Conservation (phyloP, 179 eudicot species). For the Drosera spatulata region DNA sequence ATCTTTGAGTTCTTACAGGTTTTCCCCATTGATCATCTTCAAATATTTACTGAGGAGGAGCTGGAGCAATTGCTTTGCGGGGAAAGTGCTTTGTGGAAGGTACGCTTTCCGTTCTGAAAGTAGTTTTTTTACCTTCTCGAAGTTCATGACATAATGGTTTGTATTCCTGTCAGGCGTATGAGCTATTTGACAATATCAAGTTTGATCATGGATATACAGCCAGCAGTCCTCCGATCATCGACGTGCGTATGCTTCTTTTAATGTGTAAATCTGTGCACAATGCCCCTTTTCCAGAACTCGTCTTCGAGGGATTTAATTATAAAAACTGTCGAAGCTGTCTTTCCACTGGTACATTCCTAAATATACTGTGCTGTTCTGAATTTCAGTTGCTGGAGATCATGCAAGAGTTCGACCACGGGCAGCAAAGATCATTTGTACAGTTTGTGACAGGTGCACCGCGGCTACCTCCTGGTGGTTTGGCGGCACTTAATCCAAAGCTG, state of each 20-base stretch:
- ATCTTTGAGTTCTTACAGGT: slow-evolving; percentile 37
- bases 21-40: slow-evolving; percentile 56
- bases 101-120: slow-evolving; percentile 17
- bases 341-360: neutral
- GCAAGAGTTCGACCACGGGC: slow-evolving; percentile 53
- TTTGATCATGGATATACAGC: slow-evolving; percentile 94
- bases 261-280: neutral
- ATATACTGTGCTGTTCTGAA: neutral
- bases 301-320: neutral
- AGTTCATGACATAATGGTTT: slow-evolving; percentile 7
- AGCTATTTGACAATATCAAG: slow-evolving; percentile 78
- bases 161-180: slow-evolving; percentile 33
- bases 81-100: slow-evolving; percentile 73
- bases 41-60: slow-evolving; percentile 75
- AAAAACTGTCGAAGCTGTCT: neutral
- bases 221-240: slow-evolving; percentile 73
- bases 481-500: slow-evolving; percentile 83
- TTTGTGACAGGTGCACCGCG: slow-evolving; percentile 96
- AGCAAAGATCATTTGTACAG: slow-evolving; percentile 77
- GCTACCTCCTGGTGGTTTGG: slow-evolving; percentile 16
- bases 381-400: slow-evolving; percentile 75
- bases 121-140: slow-evolving; percentile 1
- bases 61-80: slow-evolving; percentile 83
- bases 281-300: neutral
- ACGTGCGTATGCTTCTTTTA: slow-evolving; percentile 35